Conservation (phyloP, 2,329 filamentous ascomycete genomes). For the Nemania diffusa region DNA sequence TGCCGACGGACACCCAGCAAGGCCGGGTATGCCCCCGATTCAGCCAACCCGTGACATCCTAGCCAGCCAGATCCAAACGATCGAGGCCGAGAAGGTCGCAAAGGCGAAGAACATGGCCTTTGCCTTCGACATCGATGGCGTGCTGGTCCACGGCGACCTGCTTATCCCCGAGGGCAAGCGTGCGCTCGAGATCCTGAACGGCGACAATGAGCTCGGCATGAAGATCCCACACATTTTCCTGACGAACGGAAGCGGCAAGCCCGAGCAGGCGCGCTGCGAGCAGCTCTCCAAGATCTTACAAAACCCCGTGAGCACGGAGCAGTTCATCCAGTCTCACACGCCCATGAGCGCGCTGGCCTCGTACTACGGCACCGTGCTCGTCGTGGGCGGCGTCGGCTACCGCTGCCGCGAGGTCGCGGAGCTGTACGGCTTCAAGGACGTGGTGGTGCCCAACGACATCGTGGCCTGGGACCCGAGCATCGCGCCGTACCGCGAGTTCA, state of each 20-base stretch:
- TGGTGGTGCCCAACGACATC: constrained; percentile 79
- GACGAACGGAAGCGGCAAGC: constrained; percentile 79
- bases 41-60: constrained; percentile 74
- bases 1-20: constrained; percentile 57
- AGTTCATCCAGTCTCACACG: constrained; percentile 82
- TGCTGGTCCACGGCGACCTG: constrained; percentile 77
- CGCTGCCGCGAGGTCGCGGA: constrained; percentile 78
- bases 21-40: constrained; percentile 67
- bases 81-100: constrained; percentile 71
- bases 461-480: constrained; percentile 75
- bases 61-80: constrained; percentile 75
- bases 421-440: constrained; percentile 78
- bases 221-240: constrained; percentile 81
- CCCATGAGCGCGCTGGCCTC: constrained; percentile 80
- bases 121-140: constrained; percentile 82
- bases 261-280: constrained; percentile 70
- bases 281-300: constrained; percentile 75
- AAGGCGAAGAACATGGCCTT: constrained; percentile 84
- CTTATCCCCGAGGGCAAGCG: constrained; percentile 74
- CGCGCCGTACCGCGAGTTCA: constrained; percentile 75
- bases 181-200: constrained; percentile 76
- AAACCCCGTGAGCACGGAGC: constrained; percentile 73
- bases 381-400: constrained; percentile 80
- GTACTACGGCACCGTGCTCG: constrained; percentile 80
- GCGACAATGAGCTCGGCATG: constrained; percentile 80